A percentile compares a stretch with the other conserved stretches of the same genome.
phyloP scores from a whole-genome alignment of 176 grass and related monocot species.

The Alopecurus myosuroides region DNA sequence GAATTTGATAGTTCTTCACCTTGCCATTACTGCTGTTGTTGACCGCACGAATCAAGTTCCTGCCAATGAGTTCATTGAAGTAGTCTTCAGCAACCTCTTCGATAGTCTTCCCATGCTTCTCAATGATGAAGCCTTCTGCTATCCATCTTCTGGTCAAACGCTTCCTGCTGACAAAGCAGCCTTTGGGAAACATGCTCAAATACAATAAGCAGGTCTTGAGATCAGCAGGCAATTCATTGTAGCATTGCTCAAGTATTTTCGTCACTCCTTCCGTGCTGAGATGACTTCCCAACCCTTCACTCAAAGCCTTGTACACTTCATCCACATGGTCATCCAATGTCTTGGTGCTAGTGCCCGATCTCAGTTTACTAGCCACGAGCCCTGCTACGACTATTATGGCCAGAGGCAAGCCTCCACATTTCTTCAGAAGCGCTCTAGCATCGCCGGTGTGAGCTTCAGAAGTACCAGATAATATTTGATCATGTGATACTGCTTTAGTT shows the following conservation, averaged over 20 bases:
- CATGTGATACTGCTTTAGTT: too few species aligned
- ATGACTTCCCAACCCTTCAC: background rate
- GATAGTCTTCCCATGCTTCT: background rate
- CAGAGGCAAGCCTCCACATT: constrained; percentile 3
- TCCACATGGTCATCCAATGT: background rate
- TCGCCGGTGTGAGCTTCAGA: too few species aligned
- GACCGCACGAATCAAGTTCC: constrained; percentile 13
- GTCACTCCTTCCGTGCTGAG: background rate
- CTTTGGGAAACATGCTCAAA: constrained; percentile 9
- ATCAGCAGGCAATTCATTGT: background rate
- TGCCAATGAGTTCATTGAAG: constrained; percentile 17
- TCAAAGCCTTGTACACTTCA: background rate
- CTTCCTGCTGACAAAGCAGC: background rate
- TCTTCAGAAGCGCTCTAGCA: background rate
- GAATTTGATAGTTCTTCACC: constrained; percentile 27
- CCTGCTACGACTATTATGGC: background rate
- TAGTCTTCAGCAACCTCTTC: constrained; percentile 18
- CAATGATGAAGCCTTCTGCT: constrained; percentile 14
- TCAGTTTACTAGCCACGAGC: background rate
- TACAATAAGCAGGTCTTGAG: constrained; percentile 9
- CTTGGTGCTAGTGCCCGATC: background rate
- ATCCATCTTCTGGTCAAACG: constrained; percentile 21
- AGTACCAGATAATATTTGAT: too few species aligned
- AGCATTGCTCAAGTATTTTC: background rate
- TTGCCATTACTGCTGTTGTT: constrained; percentile 1